Base-by-base conservation (phyloP, 2,329 filamentous ascomycete species). In the Trichoderma arundinaceum region DNA sequence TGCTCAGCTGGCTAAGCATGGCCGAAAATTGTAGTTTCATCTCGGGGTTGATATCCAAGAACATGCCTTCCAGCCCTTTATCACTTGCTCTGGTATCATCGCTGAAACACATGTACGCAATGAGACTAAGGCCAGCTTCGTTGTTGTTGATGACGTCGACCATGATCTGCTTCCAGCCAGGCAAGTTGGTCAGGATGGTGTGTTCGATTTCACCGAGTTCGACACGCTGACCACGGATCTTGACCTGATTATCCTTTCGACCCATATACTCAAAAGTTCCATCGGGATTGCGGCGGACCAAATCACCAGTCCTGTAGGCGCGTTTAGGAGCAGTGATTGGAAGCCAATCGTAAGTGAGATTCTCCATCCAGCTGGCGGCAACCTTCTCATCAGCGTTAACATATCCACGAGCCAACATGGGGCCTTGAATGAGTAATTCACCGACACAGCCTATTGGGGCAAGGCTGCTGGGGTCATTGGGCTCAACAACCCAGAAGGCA, bases 131-230 rank as follows among this genome's bases (percentile, higher is more conserved):
- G 3, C 32, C 48, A 6, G 44, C 43, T 43, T 48, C 41, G 68
- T 69, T 4, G 69, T 49, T 53, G 7, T 33, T 43, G 22, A 62
- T 53, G 13, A 61, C n/a, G 33, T 64, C 61, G 38, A 64, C 61
- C 32, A 39, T 35, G 38, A 59, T 52, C 13, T 64, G 46, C 28
- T 33, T 44, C n/a, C 41, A 9, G 15, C 48, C 19, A 7, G 44
- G 33, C 19, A 48, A n/a, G 7, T 51, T 54, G 13, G 2, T 7
- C 7, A n/a, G 38, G 15, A 57, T 17, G 10, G 43, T 32, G 33
- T 56, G 44, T 15, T 67, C 66, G 28, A 67, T 61, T 58, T 67
- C 66, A 7, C 62, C 22, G 7, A 62, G 9, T 17, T 64, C 61
- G 8, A 64, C 51, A 13, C 61, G 61, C 38, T 44, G 61, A 41